Evolutionary conservation across 495 filamentous ascomycete genomes (phyloP), one percentile per base, ranked within the genome.

Genomic region (Staphylotrichum tortipilum): DNA sequence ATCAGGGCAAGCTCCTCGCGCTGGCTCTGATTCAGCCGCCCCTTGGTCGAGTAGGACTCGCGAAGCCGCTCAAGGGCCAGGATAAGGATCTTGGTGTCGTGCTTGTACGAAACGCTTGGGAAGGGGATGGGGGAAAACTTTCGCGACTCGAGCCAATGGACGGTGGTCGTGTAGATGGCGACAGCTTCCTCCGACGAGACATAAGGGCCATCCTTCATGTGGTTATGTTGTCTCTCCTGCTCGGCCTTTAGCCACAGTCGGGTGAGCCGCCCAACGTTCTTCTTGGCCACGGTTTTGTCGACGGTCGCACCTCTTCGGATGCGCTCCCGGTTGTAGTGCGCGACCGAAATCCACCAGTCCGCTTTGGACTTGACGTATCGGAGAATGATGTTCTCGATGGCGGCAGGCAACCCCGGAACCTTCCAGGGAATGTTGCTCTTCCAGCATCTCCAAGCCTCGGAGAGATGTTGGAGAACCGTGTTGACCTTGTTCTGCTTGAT

Each of bases 401-500:
- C 89, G 3, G 94, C 94, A 34, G 92, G 92, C 43, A 98, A 67
- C 24, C 92, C 92, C 47, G 92, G 92, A 3, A 98, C 92, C 70
- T 98, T 98, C 92, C 92, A 98, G 5, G 92, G 92, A 58, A 98
- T 97, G 61, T 98, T 98, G 76, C 89, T 95, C 85, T 99, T 99
- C 92, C 92, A 99, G 69, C 92, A 99, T 67, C 92, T 78, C 92
- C 92, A 99, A 8, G 92, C 92, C 70, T 99, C 92, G 0, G 88
- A 94, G 21, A 97, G 71, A 78, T 99, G 92, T 60, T 99, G 92
- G 39, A 99, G 74, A 29, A 99, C 91, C 2, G 92, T 95, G 64
- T 97, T 94, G 66, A 99, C 90, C 70, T 99, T 99, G 70, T 91
- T 99, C 63, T 95, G 91, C 70, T 96, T 96, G 75, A 99, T 95